These are phyloP conservation scores for Chaetomiaceae sp. DNA, from an alignment of 2,329 filamentous ascomycete genomes.

Conservation along the genomic window DNA sequence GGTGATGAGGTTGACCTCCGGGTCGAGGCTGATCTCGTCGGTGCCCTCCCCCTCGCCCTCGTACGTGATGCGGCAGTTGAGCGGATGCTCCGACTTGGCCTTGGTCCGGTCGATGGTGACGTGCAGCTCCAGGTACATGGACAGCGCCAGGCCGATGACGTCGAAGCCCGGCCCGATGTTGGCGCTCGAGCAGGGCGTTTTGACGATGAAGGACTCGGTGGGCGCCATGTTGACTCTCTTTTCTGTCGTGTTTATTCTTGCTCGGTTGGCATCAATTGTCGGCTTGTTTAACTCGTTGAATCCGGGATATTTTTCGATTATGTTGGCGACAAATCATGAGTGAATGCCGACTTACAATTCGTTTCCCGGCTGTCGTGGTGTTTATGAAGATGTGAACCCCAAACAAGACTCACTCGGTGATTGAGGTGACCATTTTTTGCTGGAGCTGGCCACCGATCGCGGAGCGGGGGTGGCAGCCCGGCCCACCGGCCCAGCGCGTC, in stretches of 20 bases:
- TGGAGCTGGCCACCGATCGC: constrained; percentile 16
- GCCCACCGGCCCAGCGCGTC: constrained; percentile 1
- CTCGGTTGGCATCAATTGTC: too few species aligned
- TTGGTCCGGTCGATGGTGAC: constrained; percentile 67
- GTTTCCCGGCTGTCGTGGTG: neutral
- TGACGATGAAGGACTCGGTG: constrained; percentile 62
- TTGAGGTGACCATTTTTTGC: constrained; percentile 13
- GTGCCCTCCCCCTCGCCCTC: constrained; percentile 72
- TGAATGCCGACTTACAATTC: neutral
- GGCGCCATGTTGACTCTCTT: neutral
- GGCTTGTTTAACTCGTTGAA: neutral
- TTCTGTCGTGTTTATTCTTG: neutral
- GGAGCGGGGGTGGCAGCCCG: constrained; percentile 14
- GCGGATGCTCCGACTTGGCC: constrained; percentile 52
- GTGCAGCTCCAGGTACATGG: constrained; percentile 85
- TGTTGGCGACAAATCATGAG: neutral
- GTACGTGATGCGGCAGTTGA: constrained; percentile 89
- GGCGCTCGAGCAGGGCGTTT: constrained; percentile 88
- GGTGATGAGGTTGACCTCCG: constrained; percentile 88
- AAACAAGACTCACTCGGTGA: neutral
- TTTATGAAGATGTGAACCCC: neutral
- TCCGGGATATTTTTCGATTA: neutral
- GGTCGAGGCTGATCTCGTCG: constrained; percentile 73
- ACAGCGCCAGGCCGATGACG: constrained; percentile 91
- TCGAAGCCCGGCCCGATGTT: constrained; percentile 98